phyloP scores from a whole-genome alignment of 257 asterid genomes.

The Solanum verrucosum region DNA sequence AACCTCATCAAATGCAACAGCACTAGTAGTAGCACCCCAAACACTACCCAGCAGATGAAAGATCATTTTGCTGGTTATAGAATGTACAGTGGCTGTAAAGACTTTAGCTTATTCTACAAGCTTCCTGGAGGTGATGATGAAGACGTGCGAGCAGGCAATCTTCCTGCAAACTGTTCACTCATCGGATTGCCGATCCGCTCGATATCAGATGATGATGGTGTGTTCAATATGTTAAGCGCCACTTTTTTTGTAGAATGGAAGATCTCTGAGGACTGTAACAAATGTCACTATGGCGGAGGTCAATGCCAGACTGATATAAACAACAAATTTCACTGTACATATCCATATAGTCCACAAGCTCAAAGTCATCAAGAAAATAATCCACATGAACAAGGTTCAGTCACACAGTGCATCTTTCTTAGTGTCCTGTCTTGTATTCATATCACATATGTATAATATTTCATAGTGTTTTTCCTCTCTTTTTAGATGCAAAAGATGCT shows the following conservation, averaged over 20 bases:
- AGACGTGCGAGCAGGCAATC: neutral
- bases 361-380: too few species aligned
- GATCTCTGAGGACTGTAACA: neutral
- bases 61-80: neutral
- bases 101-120: neutral
- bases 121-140: neutral
- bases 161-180: neutral
- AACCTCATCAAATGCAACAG: neutral
- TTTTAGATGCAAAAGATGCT: neutral
- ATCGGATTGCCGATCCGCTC: fast-evolving
- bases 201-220: fast-evolving
- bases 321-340: neutral
- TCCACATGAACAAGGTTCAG: too few species aligned
- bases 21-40: neutral
- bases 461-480: neutral
- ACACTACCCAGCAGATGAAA: neutral
- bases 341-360: too few species aligned
- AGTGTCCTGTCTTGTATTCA: fast-evolving
- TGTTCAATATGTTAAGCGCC: neutral
- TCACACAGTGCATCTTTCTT: too few species aligned
- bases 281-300: neutral
- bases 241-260: fast-evolving
- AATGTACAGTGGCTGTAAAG: neutral
- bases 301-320: neutral
- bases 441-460: too few species aligned